Conservation (phyloP, 192 early-diverging fungal species). For the Lunasporangiospora selenospora region DNA sequence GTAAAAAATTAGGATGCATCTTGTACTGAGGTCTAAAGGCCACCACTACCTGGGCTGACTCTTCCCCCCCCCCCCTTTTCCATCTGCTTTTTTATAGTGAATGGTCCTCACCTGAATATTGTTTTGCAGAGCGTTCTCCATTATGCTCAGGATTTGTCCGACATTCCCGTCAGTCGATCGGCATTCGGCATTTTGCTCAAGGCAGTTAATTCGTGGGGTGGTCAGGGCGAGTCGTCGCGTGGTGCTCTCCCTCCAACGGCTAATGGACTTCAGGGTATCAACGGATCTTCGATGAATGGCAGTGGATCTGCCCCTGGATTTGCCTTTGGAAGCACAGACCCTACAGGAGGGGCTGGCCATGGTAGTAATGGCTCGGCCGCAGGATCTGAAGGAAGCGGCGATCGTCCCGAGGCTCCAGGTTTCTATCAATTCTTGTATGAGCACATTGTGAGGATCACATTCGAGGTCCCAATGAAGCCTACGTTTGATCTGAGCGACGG, state of each 20-base stretch:
- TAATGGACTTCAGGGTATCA: slow-evolving; percentile 4
- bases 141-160: slow-evolving; percentile 66
- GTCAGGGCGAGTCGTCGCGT: slow-evolving; percentile 19
- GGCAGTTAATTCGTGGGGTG: slow-evolving; percentile 71
- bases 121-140: slow-evolving; percentile 74
- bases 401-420: slow-evolving; percentile 57
- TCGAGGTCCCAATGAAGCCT: slow-evolving; percentile 79
- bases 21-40: too few species aligned
- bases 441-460: slow-evolving; percentile 74
- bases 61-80: too few species aligned
- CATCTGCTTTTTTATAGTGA: slow-evolving; percentile 44
- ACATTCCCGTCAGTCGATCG: slow-evolving; percentile 66
- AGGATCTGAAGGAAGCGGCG: slow-evolving; percentile 18
- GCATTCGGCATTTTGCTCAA: slow-evolving; percentile 75
- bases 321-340: slow-evolving; percentile 29
- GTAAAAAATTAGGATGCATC: too few species aligned
- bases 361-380: slow-evolving; percentile 21
- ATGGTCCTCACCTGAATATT: slow-evolving; percentile 63
- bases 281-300: slow-evolving; percentile 7
- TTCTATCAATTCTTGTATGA: slow-evolving; percentile 82
- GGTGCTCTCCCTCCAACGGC: slow-evolving; percentile 3
- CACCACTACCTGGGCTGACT: too few species aligned
- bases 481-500: slow-evolving; percentile 80
- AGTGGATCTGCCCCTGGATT: slow-evolving; percentile 9
- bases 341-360: slow-evolving; percentile 31